Base-by-base conservation (phyloP, 805 yeast species). In the Blastobotrys attinorum region DNA sequence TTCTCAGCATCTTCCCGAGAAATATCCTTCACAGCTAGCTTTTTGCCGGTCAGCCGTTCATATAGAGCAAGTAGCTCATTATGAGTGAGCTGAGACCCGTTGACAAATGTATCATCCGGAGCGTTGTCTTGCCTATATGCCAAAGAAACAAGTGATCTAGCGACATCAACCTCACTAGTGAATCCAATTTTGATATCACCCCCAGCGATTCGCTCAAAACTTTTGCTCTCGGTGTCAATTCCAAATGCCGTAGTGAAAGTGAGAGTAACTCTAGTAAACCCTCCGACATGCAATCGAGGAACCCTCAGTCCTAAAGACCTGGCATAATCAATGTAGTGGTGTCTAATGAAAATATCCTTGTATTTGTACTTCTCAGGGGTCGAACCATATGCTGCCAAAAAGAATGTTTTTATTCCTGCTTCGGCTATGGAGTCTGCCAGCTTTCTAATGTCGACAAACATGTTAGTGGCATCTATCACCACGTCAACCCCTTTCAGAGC, bases 341-440 rank as follows among this genome's bases (percentile, higher is more conserved):
- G 22, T 17, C 29, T 37, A 6, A 4, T 18, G 33, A 43, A 36
- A 6, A 33, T 16, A 31, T 21, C 33, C 22, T 25, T 18, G 33
- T 31, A 37, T 38, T 17, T 21, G 32, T 31, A 4, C 15, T 31
- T 20, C 22, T n/a, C 21, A 15, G n/a, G 11, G 39, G 75, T 77
- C 10, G 63, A 52, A 36, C 83, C 84, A 50, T 73, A 77, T 52
- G 76, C 79, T 1, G 80, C 71, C 25, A 81, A 81, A 47, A 76
- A 70, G 58, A 66, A 77, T 23, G 76, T 52, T 55, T 72, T 70
- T 38, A 77, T 73, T 50, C 68, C 65, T 41, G 63, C 66, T 18
- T 52, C 58, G 6, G 51, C 53, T 1, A 68, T 67, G 5, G 74
- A 68, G 40, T 71, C 73, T 18, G 69, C 44, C n/a, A 61, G 49